Conservation (phyloP, 208 protist species). For the Trypanosomatidae sp. region DNA sequence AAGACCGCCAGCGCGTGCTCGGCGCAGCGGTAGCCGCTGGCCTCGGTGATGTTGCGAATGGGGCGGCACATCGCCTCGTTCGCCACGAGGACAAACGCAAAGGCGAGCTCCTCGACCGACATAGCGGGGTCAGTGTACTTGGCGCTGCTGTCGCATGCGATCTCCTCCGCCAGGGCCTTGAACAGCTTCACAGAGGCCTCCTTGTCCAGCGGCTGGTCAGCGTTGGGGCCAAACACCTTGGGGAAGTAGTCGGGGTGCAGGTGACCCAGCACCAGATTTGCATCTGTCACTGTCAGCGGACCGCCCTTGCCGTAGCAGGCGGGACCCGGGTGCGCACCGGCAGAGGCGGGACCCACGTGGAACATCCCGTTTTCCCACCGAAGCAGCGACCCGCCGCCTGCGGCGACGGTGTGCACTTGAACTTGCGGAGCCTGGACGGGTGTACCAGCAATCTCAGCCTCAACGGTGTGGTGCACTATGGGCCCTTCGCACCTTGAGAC, state of each 20-base stretch:
- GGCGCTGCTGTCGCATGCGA: slow-evolving; percentile 35
- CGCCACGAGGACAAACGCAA: slow-evolving; percentile 93
- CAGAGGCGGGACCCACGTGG: slow-evolving; percentile 93
- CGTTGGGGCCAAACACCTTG: slow-evolving; percentile 93
- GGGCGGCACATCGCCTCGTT: slow-evolving; percentile 97
- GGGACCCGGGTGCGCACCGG: slow-evolving; percentile 87
- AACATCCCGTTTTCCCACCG: slow-evolving; percentile 91
- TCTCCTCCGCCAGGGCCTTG: slow-evolving; percentile 47
- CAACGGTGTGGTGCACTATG: slow-evolving; percentile 86
- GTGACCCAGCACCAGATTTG: slow-evolving; percentile 93
- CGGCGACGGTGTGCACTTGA: slow-evolving; percentile 96
- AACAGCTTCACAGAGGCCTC: slow-evolving; percentile 62
- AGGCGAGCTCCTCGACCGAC: slow-evolving; percentile 85
- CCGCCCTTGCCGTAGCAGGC: slow-evolving; percentile 96
- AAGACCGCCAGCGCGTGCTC: slow-evolving; percentile 92
- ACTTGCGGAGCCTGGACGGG: slow-evolving; percentile 94
- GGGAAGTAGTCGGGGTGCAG: slow-evolving; percentile 93
- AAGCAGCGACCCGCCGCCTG: slow-evolving; percentile 94
- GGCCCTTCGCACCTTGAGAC: slow-evolving; percentile 83
- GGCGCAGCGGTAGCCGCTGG: slow-evolving; percentile 83
- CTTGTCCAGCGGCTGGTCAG: slow-evolving; percentile 60
- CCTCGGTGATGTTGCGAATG: slow-evolving; percentile 93
- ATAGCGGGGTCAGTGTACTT: slow-evolving; percentile 22
- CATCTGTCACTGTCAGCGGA: slow-evolving; percentile 93
- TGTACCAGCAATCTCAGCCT: slow-evolving; percentile 87